Evolutionary conservation across 2,329 filamentous ascomycete species (phyloP).

Genomic region (Pestalotiopsis sp.): DNA sequence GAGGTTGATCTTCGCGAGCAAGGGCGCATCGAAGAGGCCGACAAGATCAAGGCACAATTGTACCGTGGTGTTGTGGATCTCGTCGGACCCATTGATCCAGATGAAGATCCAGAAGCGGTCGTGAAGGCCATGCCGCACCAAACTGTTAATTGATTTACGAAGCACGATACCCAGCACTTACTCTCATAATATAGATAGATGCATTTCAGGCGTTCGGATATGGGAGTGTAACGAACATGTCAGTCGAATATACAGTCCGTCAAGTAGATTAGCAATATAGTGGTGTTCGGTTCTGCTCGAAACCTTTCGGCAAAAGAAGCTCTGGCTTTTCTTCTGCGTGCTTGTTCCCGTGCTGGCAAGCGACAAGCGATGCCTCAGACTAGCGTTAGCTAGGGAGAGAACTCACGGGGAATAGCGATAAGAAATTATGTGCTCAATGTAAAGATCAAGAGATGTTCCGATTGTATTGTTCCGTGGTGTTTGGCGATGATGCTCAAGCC

Average conservation of each 20-base stretch:
- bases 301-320: too few species aligned
- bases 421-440: too few species aligned
- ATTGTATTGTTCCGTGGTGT: too few species aligned
- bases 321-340: too few species aligned
- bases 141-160: background rate
- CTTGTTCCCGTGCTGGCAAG: too few species aligned
- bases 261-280: background rate
- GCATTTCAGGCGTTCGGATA: background rate
- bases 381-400: too few species aligned
- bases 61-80: background rate
- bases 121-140: background rate
- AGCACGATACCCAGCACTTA: background rate
- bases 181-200: background rate
- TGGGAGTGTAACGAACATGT: background rate
- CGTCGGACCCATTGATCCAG: background rate
- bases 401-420: too few species aligned
- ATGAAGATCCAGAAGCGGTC: background rate
- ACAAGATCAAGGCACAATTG: background rate
- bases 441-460: too few species aligned
- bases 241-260: background rate
- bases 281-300: too few species aligned
- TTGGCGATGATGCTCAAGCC: too few species aligned
- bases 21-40: slow-evolving; percentile 2
- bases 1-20: background rate
- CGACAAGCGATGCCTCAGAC: too few species aligned